phyloP scores from a whole-genome alignment of 2,329 filamentous ascomycete species.

The Didymella keratinophila region DNA sequence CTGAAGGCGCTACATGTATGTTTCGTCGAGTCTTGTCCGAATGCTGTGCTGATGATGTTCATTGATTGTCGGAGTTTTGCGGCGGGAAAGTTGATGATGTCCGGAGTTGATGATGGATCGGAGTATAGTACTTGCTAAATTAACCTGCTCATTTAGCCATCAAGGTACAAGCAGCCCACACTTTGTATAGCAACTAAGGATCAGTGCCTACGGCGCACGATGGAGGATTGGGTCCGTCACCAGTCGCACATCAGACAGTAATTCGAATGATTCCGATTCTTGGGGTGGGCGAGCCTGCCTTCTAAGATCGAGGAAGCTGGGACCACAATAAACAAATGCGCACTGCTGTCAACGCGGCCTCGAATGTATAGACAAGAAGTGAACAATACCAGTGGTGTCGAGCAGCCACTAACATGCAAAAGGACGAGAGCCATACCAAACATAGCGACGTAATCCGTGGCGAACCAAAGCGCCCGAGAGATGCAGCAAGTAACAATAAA shows the following conservation, averaged over 20 bases:
- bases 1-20: neutral
- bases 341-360: slow-evolving; percentile 6
- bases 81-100: neutral
- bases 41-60: neutral
- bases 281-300: slow-evolving; percentile 2
- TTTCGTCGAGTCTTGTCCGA: neutral
- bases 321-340: neutral
- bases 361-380: slow-evolving; percentile 21
- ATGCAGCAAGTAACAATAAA: slow-evolving; percentile 14
- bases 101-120: slow-evolving; percentile 9
- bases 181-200: neutral
- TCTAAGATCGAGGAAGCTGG: slow-evolving; percentile 3
- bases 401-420: neutral
- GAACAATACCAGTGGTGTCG: slow-evolving; percentile 5
- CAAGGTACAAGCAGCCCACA: neutral
- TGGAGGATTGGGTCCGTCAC: neutral
- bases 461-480: slow-evolving; percentile 10
- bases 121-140: slow-evolving; percentile 14
- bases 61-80: neutral
- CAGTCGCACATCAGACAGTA: neutral
- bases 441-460: slow-evolving; percentile 12
- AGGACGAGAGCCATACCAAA: slow-evolving; percentile 13
- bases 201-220: neutral
- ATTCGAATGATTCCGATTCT: slow-evolving; percentile 13
- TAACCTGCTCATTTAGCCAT: slow-evolving; percentile 17